Evolutionary conservation across 257 asterid genomes (phyloP).

Genomic region (Datura wrightii): DNA sequence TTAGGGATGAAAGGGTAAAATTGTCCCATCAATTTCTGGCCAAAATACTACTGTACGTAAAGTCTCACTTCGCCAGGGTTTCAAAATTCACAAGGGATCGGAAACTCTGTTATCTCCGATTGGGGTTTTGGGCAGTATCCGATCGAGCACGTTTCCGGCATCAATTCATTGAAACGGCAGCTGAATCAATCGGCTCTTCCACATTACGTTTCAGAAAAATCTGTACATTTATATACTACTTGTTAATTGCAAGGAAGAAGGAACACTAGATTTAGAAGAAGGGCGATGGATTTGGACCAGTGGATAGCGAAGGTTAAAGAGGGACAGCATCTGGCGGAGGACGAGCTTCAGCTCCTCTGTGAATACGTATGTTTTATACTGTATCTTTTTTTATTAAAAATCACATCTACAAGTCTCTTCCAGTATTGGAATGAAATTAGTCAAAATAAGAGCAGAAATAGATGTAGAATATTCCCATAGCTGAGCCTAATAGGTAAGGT

Average conservation of each 20-base stretch:
- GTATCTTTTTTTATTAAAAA: neutral
- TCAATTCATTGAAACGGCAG: neutral
- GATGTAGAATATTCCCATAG: neutral
- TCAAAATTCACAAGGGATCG: slow-evolving; percentile 5
- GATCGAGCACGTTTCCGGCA: neutral
- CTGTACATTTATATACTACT: neutral
- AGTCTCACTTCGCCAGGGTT: slow-evolving; percentile 30
- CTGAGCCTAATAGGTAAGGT: neutral
- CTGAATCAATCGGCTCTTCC: slow-evolving; percentile 15
- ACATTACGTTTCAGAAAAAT: slow-evolving; percentile 7
- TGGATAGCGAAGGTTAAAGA: slow-evolving; percentile 97
- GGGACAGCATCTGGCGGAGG: slow-evolving; percentile 97
- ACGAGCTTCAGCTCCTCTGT: slow-evolving; percentile 99
- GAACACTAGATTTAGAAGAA: slow-evolving; percentile 20
- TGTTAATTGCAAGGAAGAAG: slow-evolving; percentile 8
- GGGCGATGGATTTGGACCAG: slow-evolving; percentile 89
- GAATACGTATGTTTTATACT: slow-evolving; percentile 70
- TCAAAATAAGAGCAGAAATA: neutral
- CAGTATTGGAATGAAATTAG: neutral
- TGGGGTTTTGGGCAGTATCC: slow-evolving; percentile 2
- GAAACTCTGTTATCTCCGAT: slow-evolving; percentile 24
- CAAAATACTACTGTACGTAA: slow-evolving; percentile 22
- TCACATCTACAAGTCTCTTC: neutral
- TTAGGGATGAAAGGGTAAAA: slow-evolving; percentile 26
- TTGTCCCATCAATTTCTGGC: slow-evolving; percentile 3